Evolutionary conservation across 2,329 filamentous ascomycete species (phyloP).

Genomic region (Dothideomycetidae sp.): DNA sequence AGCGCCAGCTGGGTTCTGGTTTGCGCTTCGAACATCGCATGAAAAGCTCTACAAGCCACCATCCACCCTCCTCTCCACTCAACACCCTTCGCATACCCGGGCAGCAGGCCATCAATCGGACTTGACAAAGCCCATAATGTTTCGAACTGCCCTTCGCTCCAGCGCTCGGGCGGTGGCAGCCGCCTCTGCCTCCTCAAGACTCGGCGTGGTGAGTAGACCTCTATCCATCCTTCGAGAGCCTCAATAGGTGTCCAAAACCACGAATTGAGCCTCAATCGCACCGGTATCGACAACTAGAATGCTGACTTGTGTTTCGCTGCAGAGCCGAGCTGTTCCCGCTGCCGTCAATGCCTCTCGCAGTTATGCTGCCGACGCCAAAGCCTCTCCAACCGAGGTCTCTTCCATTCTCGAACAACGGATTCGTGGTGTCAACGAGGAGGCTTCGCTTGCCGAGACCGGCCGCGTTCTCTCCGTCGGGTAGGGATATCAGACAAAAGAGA

Average conservation of each 20-base stretch:
- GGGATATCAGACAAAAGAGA: constrained; percentile 26
- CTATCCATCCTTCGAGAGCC: constrained; percentile 28
- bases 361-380: constrained; percentile 90
- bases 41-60: constrained; percentile 9
- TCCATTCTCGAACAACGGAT: constrained; percentile 99
- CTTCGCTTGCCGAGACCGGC: constrained; percentile 92
- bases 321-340: constrained; percentile 80
- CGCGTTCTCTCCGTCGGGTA: constrained; percentile 98
- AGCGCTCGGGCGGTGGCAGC: constrained; percentile 89
- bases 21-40: constrained; percentile 8
- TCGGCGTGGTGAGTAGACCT: constrained; percentile 71
- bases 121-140: constrained; percentile 49
- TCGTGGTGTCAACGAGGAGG: constrained; percentile 94
- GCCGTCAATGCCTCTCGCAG: constrained; percentile 62
- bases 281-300: constrained; percentile 18
- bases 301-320: constrained; percentile 37
- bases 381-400: constrained; percentile 92
- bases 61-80: constrained; percentile 13
- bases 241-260: constrained; percentile 27
- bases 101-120: constrained; percentile 12
- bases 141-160: constrained; percentile 96
- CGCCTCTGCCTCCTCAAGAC: constrained; percentile 81
- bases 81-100: constrained; percentile 10
- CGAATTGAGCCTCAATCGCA: constrained; percentile 14
- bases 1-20: not conserved